Base-by-base conservation (phyloP, 257 asterid genomes). In the Solanum sejunctum region DNA sequence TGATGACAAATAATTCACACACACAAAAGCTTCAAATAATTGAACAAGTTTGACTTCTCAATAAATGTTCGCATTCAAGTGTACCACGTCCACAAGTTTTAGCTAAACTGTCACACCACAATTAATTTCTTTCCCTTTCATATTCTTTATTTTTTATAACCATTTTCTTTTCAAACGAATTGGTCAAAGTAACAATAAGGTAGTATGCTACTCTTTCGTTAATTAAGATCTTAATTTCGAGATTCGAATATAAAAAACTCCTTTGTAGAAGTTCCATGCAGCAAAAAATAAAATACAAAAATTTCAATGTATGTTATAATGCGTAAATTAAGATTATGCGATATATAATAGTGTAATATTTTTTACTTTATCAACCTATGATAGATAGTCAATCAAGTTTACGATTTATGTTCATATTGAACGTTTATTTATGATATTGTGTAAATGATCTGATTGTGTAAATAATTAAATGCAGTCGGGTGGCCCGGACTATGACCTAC, bases 401-500 rank as follows among this genome's bases (percentile, higher is more conserved):
- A 23, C 10, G 23, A 63, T 63, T 21, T 21, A 12, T 52, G 4
- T 5, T 61, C 6, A 61, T 61, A 32, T 0, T 66, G 12, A 67
- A 67, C 28, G 8, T 32, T 1, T 3, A 16, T 17, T 69, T 17
- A 36, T 11, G 7, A 12, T 28, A 66, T 23, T 3, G 0, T 32
- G 32, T 32, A 66, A 17, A 2, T 69, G 26, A 17, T 17, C 5
- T 69, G 78, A 69, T 21, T 3, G 39, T 43, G 0, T 36, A 36
- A 49, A 4, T 5, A 69, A 11, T 1, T 5, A 69, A 69, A 41
- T 57, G 78, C 87, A 93, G 97, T 88, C 93, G 2, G 96, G 96
- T 21, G 97, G 97, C 23, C 95, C 96, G 7, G 89, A 92, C 70
- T 93, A 90, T 56, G 49, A 41, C 3, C 80, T 94, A 9, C 98